phyloP scores from a whole-genome alignment of 2,329 filamentous ascomycete species.

The Drechslera avenae region DNA sequence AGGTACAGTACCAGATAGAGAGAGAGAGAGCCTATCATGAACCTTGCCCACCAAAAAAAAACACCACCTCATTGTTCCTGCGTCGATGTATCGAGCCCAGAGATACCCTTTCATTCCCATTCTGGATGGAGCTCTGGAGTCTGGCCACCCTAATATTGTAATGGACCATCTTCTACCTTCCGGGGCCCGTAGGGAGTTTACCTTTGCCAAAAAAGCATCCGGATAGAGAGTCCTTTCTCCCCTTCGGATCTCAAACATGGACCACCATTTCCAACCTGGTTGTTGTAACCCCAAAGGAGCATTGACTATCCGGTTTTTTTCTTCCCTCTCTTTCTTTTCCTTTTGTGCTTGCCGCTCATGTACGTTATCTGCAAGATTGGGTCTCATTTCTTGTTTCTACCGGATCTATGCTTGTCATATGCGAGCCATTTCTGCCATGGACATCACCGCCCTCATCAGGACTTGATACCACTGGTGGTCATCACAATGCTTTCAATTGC shows the following conservation, averaged over 20 bases:
- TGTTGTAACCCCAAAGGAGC: slow-evolving; percentile 20
- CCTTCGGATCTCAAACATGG: slow-evolving; percentile 24
- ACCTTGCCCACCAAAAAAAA: too few species aligned
- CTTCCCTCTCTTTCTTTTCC: neutral
- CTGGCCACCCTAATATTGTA: slow-evolving; percentile 33
- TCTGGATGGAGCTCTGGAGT: slow-evolving; percentile 41
- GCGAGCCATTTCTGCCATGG: slow-evolving; percentile 14
- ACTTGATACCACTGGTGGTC: slow-evolving; percentile 12
- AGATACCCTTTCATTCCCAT: slow-evolving; percentile 42
- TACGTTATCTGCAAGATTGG: slow-evolving; percentile 23
- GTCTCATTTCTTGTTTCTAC: slow-evolving; percentile 16
- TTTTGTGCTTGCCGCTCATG: slow-evolving; percentile 20
- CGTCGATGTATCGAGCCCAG: slow-evolving; percentile 39
- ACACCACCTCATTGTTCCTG: slow-evolving; percentile 31
- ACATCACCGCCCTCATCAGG: slow-evolving; percentile 7
- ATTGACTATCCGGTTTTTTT: slow-evolving; percentile 18
- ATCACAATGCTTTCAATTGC: slow-evolving; percentile 10
- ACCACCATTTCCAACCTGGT: slow-evolving; percentile 15
- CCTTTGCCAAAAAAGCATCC: slow-evolving; percentile 31
- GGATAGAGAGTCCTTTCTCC: slow-evolving; percentile 31
- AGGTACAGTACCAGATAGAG: slow-evolving; percentile 32
- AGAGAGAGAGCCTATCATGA: slow-evolving; percentile 23
- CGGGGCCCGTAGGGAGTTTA: slow-evolving; percentile 31
- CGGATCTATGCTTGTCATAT: slow-evolving; percentile 11
- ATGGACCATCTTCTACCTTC: slow-evolving; percentile 32